These are phyloP conservation scores for Pachyrhizus erosus DNA, from an alignment of 306 rosid genomes.

Conservation along the genomic window DNA sequence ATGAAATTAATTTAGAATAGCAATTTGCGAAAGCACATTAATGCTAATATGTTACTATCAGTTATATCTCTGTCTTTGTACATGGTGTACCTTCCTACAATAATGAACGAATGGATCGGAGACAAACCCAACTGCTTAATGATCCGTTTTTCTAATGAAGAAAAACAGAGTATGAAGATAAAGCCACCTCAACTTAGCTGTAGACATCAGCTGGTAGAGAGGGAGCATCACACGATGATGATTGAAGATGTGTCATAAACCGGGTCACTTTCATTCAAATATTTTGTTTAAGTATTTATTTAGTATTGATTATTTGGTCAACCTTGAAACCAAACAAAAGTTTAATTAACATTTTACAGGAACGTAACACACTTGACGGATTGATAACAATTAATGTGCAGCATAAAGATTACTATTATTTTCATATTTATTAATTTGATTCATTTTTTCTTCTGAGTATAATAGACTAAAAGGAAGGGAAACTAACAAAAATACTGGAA, in stretches of 20 bases:
- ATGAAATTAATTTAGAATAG: background rate
- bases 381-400: background rate
- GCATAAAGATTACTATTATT: background rate
- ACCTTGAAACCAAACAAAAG: background rate
- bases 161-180: slow-evolving; percentile 10
- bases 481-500: too few species aligned
- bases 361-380: background rate
- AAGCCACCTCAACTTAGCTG: slow-evolving; percentile 45
- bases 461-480: too few species aligned
- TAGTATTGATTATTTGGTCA: background rate
- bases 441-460: too few species aligned
- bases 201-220: background rate
- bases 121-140: slow-evolving; percentile 31
- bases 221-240: slow-evolving; percentile 41
- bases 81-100: slow-evolving; percentile 6
- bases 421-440: background rate
- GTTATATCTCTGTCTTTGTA: background rate
- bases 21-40: background rate
- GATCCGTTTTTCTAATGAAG: background rate
- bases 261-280: slow-evolving; percentile 16
- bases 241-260: slow-evolving; percentile 15
- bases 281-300: background rate
- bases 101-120: background rate
- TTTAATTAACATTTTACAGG: background rate
- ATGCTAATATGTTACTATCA: background rate